A percentile compares a stretch with the other conserved stretches of the same genome.
Evolutionary conservation across 768 basidiomycete species (phyloP).

Genomic region (Trametes villosa): DNA sequence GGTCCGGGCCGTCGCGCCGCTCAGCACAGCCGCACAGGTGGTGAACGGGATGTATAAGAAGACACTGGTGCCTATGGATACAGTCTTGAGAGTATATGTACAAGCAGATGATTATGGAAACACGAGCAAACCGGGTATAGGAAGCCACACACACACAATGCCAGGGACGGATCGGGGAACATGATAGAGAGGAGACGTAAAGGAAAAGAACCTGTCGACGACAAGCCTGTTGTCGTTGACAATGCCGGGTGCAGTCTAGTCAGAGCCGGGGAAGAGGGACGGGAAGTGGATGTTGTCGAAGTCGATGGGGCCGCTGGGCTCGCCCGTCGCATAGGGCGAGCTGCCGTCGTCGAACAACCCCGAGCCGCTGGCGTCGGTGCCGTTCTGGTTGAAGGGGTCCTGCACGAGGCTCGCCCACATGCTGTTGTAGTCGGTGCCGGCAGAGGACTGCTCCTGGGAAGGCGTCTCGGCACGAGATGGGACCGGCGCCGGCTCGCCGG

Average conservation of each 20-base stretch:
- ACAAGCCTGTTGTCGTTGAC: conserved; percentile 1
- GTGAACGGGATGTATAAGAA: background rate
- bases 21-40: background rate
- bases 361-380: background rate
- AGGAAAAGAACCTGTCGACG: background rate
- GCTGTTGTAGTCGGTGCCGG: too few relatives aligned
- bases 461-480: background rate
- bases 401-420: conserved; percentile 9
- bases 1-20: background rate
- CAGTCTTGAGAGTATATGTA: conserved; percentile 16
- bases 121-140: background rate
- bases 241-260: background rate
- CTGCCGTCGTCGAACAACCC: background rate
- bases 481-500: background rate
- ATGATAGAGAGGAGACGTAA: background rate
- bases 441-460: too few relatives aligned
- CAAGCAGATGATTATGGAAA: conserved; percentile 12
- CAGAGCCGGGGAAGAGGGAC: conserved; percentile 1
- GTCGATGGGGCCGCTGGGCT: conserved; percentile 7
- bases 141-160: background rate
- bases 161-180: background rate
- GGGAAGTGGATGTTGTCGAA: conserved; percentile 10
- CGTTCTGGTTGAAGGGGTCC: background rate
- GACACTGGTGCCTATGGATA: too few relatives aligned
- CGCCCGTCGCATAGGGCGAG: conserved; percentile 6